Evolutionary conservation across 2,329 filamentous ascomycete genomes (phyloP), one percentile per base, ranked within the genome.

Genomic region (Cercospora nicotianae): DNA sequence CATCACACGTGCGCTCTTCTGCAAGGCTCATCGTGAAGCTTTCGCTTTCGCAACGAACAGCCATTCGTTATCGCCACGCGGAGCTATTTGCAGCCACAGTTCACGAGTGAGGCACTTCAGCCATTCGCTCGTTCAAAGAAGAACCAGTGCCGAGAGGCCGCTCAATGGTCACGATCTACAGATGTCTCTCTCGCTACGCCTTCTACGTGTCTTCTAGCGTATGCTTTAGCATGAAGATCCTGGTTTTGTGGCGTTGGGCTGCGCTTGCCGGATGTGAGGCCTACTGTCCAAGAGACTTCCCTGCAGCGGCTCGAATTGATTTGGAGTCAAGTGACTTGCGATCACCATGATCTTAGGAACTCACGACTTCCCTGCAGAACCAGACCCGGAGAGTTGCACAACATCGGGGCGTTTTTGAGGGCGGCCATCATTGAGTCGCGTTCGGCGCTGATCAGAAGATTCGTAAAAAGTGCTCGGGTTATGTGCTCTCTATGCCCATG

Each of bases 191-290:
- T 63, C 10, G n/a, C 39, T 63, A 39, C 62, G 51, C 51, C 62
- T 64, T 64, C 62, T 64, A 59, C 51, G 62, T 18, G 39, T 58
- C 62, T 64, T 64, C 62, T 64, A 59, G 53, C 62, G 62, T 18
- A 26, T 63, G 20, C 39, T 48, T 39, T 62, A n/a, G 60, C 58
- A 59, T 59, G 30, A 23, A 39, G n/a, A 60, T 33, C 58, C 58
- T 18, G 36, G 20, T 10, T 23, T 51, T 13, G 20, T 53, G 48
- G 48, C 20, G 48, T 26, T 3, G 48, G 10, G 6, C 5, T 53
- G 48, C 48, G 12, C 12, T 53, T 7, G 18, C 6, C 5, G 10
- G 6, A 26, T 2, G 55, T 58, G 55, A 58, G 55, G 55, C 55
- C 55, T 58, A 20, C 23, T 2, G 23, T 26, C 23, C 23, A 26